Percentiles rank a stretch among this genome's conserved stretches.
Evolutionary conservation across 768 basidiomycete genomes (phyloP).

Genomic region (Collybia mongolica): DNA sequence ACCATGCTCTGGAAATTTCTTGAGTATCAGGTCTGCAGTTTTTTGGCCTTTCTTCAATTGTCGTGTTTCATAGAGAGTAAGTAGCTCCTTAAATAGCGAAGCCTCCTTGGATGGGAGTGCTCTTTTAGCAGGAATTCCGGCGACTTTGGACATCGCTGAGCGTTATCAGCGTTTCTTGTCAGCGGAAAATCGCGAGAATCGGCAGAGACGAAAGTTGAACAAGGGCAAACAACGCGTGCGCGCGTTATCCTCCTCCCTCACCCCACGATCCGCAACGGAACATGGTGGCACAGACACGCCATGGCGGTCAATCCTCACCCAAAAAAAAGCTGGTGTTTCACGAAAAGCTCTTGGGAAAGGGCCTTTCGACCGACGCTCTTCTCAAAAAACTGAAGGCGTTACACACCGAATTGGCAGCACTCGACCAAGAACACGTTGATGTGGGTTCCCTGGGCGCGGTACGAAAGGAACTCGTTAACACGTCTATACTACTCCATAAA

Average conservation of each 20-base stretch:
- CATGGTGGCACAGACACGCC: conserved; percentile 79
- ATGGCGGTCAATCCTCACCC: conserved; percentile 46
- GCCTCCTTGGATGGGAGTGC: conserved; percentile 81
- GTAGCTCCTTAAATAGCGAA: conserved; percentile 80
- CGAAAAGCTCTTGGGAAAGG: conserved; percentile 79
- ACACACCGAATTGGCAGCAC: conserved; percentile 71
- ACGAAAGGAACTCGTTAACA: conserved; percentile 77
- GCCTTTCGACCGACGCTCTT: conserved; percentile 75
- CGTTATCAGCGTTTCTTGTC: not conserved
- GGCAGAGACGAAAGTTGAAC: conserved; percentile 16
- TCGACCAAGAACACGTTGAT: conserved; percentile 90
- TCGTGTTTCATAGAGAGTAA: conserved; percentile 85
- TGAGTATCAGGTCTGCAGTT: conserved; percentile 89
- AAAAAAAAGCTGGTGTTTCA: conserved; percentile 71
- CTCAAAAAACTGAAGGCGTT: conserved; percentile 83
- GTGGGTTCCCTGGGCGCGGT: conserved; percentile 63
- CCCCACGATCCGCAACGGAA: conserved; percentile 19
- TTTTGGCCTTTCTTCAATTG: conserved; percentile 90
- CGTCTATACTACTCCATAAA: conserved; percentile 86
- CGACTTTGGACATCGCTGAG: conserved; percentile 33
- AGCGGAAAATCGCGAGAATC: conserved; percentile 5
- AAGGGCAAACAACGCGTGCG: conserved; percentile 45
- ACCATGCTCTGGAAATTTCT: conserved; percentile 94
- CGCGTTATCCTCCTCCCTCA: conserved; percentile 15
- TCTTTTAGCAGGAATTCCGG: conserved; percentile 42